Evolutionary conservation across 768 basidiomycete genomes (phyloP).

Genomic region (Mycena polygramma): DNA sequence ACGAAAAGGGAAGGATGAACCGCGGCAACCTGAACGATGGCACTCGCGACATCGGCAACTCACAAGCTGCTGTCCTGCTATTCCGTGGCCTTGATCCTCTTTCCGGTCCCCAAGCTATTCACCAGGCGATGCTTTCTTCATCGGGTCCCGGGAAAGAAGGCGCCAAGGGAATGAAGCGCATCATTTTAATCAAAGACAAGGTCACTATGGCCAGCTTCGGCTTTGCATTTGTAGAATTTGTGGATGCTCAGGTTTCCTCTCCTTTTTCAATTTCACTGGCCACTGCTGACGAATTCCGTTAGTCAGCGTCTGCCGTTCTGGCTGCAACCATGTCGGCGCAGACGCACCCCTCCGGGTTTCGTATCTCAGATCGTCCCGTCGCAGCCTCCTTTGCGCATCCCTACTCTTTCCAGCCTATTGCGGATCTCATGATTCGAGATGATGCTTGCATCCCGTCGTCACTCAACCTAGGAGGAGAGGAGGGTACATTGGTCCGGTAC

Average conservation of each 20-base stretch:
- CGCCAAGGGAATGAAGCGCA: constrained; percentile 88
- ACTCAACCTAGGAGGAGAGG: constrained; percentile 75
- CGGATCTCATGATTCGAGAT: constrained; percentile 80
- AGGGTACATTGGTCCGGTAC: constrained; percentile 84
- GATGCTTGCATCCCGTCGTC: constrained; percentile 83
- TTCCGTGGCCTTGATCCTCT: constrained; percentile 92
- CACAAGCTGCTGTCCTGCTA: constrained; percentile 85
- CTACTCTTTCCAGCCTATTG: constrained; percentile 87
- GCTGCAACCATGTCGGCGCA: constrained; percentile 90
- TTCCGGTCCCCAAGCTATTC: constrained; percentile 89
- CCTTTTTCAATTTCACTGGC: constrained; percentile 2
- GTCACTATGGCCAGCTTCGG: constrained; percentile 91
- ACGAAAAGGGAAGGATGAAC: constrained; percentile 70
- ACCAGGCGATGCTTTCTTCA: constrained; percentile 85
- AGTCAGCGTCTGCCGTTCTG: constrained; percentile 88
- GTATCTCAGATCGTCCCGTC: constrained; percentile 89
- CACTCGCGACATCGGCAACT: constrained; percentile 93
- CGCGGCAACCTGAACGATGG: constrained; percentile 89
- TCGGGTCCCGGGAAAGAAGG: constrained; percentile 84
- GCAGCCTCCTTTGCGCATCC: constrained; percentile 95
- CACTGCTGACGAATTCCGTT: constrained; percentile 30
- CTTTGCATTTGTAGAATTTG: constrained; percentile 94
- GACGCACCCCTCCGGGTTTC: constrained; percentile 92
- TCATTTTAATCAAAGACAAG: constrained; percentile 91
- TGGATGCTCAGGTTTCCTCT: constrained; percentile 78